Percentiles rank a stretch among this genome's conserved stretches.
Evolutionary conservation across 441 rosid species (phyloP).

Genomic region (Erodium moschatum): DNA sequence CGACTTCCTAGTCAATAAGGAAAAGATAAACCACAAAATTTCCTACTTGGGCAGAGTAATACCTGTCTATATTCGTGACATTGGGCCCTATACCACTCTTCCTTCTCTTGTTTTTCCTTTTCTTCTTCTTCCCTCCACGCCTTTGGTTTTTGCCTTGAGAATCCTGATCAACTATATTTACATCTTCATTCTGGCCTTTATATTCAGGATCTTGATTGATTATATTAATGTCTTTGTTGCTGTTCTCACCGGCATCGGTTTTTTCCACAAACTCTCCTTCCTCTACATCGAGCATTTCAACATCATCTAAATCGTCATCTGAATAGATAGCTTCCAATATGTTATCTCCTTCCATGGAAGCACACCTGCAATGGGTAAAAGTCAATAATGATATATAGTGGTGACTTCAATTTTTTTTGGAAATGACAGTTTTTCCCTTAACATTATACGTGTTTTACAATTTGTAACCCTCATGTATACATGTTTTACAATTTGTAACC

Average conservation of each 20-base stretch:
- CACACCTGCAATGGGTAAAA: neutral
- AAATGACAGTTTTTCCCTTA: too few relatives aligned
- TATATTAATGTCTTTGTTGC: neutral
- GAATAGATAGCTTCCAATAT: constrained; percentile 44
- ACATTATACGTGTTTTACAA: too few relatives aligned
- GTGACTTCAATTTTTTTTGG: too few relatives aligned
- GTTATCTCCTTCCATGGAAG: constrained; percentile 50
- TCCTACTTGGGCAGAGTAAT: neutral
- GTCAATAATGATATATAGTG: too few relatives aligned
- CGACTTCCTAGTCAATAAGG: neutral
- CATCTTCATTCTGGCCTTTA: constrained; percentile 14
- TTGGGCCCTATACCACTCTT: constrained; percentile 29
- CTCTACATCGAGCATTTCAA: constrained; percentile 76
- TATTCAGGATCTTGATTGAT: too few relatives aligned
- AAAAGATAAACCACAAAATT: neutral
- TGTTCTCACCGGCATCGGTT: constrained; percentile 21
- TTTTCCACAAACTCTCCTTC: constrained; percentile 63
- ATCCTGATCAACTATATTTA: constrained; percentile 25
- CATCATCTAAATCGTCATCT: constrained; percentile 41
- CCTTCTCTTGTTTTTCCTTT: constrained; percentile 36
- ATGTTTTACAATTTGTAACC: too few relatives aligned
- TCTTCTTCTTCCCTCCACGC: constrained; percentile 37
- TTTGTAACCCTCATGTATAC: too few relatives aligned
- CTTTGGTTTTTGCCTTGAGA: constrained; percentile 27
- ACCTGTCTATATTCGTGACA: constrained; percentile 56